A percentile compares a stretch with the other conserved stretches of the same genome.
Evolutionary conservation across 805 yeast genomes (phyloP).

Genomic region (Saturnispora quitensis): DNA sequence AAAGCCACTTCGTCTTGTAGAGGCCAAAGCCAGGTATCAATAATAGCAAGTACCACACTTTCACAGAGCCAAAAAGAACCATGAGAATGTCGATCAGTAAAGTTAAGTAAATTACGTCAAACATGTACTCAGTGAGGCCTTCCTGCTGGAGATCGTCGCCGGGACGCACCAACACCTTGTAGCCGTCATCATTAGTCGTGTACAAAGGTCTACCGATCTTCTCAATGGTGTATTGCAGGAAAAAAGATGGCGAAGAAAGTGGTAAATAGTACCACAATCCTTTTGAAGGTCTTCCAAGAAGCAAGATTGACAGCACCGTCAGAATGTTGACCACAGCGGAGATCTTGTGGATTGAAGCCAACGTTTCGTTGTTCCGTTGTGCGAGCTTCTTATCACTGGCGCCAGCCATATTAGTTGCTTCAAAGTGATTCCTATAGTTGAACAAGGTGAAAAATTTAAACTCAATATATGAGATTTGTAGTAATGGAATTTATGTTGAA

Average conservation of each 20-base stretch:
- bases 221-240: constrained; percentile 46
- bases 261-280: constrained; percentile 36
- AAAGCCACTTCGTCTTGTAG: constrained; percentile 37
- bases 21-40: constrained; percentile 44
- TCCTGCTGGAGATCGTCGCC: constrained; percentile 54
- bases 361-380: constrained; percentile 21
- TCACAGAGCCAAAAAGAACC: constrained; percentile 44
- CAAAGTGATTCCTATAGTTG: not conserved
- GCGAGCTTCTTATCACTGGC: constrained; percentile 32
- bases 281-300: constrained; percentile 36
- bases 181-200: constrained; percentile 29
- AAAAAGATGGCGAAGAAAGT: constrained; percentile 33
- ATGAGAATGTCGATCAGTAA: constrained; percentile 48
- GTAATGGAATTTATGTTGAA: too few relatives aligned
- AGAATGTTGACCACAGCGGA: constrained; percentile 33
- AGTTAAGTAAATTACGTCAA: constrained; percentile 61
- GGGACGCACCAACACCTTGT: constrained; percentile 33
- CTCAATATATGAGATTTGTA: too few relatives aligned
- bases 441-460: not conserved
- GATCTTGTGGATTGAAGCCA: constrained; percentile 27
- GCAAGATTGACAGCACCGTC: constrained; percentile 29
- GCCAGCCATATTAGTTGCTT: constrained; percentile 27
- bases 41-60: constrained; percentile 50
- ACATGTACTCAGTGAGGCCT: constrained; percentile 66
- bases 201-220: constrained; percentile 52